Conservation (phyloP, 1,284 basidiomycete species). For the Fomitopsis betulina region DNA sequence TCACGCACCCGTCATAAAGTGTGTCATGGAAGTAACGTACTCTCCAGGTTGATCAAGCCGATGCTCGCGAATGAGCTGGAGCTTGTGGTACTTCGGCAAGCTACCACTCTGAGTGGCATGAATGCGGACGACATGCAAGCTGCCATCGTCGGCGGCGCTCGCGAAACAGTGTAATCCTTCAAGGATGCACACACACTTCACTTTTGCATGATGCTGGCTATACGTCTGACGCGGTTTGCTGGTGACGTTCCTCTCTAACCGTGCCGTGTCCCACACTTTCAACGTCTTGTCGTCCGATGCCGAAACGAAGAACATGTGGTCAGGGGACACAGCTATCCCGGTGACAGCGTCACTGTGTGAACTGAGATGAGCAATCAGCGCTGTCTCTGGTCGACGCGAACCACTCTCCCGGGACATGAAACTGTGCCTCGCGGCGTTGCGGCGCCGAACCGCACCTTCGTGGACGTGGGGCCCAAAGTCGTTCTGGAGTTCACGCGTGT, state of each 20-base stretch:
- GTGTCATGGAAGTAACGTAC: slow-evolving; percentile 73
- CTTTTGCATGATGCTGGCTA: slow-evolving; percentile 71
- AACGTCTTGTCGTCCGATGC: slow-evolving; percentile 83
- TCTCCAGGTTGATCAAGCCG: slow-evolving; percentile 65
- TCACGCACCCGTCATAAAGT: slow-evolving; percentile 64
- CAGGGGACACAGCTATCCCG: slow-evolving; percentile 83
- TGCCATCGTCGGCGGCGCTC: slow-evolving; percentile 83
- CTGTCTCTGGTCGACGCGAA: slow-evolving; percentile 62
- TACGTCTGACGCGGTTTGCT: slow-evolving; percentile 77
- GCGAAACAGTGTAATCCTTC: slow-evolving; percentile 87
- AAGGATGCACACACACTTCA: slow-evolving; percentile 79
- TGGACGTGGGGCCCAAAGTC: slow-evolving; percentile 89
- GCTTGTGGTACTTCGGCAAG: slow-evolving; percentile 74
- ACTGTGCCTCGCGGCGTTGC: slow-evolving; percentile 63
- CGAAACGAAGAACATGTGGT: slow-evolving; percentile 92
- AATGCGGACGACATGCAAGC: slow-evolving; percentile 79
- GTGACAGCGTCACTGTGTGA: slow-evolving; percentile 83
- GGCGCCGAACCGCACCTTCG: slow-evolving; percentile 72
- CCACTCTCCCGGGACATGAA: slow-evolving; percentile 55
- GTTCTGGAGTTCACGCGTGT: slow-evolving; percentile 74
- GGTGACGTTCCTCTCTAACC: slow-evolving; percentile 77
- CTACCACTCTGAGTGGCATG: slow-evolving; percentile 61
- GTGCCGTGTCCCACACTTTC: slow-evolving; percentile 80
- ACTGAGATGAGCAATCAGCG: slow-evolving; percentile 80
- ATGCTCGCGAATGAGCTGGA: slow-evolving; percentile 76